Conservation (phyloP, 306 rosid species). For the Prosopis cineraria region DNA sequence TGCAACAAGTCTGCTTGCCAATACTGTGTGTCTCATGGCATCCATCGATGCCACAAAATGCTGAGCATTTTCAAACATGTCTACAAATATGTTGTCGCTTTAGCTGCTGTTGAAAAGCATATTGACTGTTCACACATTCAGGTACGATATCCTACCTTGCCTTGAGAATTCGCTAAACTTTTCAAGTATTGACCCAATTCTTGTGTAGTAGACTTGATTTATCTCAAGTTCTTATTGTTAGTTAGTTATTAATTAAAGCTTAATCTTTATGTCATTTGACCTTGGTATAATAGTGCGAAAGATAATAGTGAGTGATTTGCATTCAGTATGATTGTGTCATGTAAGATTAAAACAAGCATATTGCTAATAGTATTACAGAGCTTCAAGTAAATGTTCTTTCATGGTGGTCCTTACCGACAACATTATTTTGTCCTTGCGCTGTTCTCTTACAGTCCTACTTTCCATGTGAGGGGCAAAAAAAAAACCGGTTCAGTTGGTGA, state of each 20-base stretch:
- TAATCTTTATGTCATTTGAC: conserved; percentile 14
- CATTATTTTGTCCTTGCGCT: neutral
- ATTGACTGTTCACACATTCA: conserved; percentile 57
- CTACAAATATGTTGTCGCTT: conserved; percentile 51
- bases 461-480: neutral
- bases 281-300: neutral
- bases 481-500: neutral
- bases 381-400: neutral
- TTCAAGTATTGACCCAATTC: neutral
- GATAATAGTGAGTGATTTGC: neutral
- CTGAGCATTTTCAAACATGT: conserved; percentile 47
- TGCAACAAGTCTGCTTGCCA: conserved; percentile 48
- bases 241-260: neutral
- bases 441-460: neutral
- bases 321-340: neutral
- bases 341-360: neutral
- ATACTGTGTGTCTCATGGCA: conserved; percentile 37
- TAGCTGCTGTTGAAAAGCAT: conserved; percentile 40
- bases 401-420: neutral
- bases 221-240: conserved; percentile 12
- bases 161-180: conserved; percentile 1
- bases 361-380: neutral
- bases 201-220: neutral
- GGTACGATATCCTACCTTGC: conserved; percentile 35
- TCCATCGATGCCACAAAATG: conserved; percentile 45